Conservation (phyloP, 345 rosid species). For the Pistacia integerrima region DNA sequence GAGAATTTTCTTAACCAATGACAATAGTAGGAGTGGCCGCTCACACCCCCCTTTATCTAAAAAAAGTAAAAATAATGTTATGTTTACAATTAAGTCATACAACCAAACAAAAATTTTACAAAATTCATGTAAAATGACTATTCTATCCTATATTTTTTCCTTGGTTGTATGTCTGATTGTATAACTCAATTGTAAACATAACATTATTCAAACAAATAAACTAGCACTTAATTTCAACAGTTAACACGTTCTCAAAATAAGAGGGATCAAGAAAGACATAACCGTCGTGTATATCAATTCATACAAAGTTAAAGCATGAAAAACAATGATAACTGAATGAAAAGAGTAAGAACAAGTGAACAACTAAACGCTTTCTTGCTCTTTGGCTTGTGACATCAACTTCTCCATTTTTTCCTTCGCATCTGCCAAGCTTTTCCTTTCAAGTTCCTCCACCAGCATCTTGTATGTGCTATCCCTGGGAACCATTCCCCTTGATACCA, state of each 20-base stretch:
- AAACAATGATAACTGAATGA: background rate
- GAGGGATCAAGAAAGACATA: background rate
- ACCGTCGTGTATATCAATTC: background rate
- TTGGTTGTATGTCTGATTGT: no score
- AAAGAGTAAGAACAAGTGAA: background rate
- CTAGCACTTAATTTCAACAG: background rate
- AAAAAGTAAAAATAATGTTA: no score
- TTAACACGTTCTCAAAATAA: background rate
- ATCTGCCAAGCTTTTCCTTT: conserved; percentile 45
- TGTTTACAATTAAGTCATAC: no score
- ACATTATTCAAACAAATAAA: no score
- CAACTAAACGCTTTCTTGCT: background rate
- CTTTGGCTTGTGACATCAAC: conserved; percentile 33
- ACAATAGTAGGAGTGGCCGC: background rate
- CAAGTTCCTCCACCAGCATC: conserved; percentile 55
- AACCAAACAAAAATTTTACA: no score
- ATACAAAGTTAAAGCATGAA: background rate
- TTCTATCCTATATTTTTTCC: no score
- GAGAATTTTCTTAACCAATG: background rate
- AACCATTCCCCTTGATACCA: conserved; percentile 61
- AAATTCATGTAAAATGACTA: no score
- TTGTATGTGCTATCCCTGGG: conserved; percentile 53
- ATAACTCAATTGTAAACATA: no score
- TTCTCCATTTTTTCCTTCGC: conserved; percentile 50
- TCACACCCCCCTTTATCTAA: background rate